Percentiles rank a stretch among this genome's conserved stretches.
Evolutionary conservation across 345 rosid genomes (phyloP).

Genomic region (Aurinia saxatilis): DNA sequence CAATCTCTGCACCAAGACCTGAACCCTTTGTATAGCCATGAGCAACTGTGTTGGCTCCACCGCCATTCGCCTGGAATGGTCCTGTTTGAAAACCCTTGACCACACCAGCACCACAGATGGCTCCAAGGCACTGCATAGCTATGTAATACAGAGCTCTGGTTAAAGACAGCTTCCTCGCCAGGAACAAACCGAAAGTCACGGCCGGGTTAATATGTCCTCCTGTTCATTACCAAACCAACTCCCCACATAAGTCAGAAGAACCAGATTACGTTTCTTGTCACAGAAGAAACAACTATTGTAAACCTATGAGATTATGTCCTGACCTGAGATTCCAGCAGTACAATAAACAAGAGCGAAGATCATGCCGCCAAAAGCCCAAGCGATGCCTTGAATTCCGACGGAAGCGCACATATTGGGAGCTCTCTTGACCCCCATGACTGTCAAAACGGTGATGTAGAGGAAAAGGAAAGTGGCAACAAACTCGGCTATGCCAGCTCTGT

Average conservation of each 20-base stretch:
- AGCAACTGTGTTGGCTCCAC: slow-evolving; percentile 56
- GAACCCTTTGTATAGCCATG: slow-evolving; percentile 62
- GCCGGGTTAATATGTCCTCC: slow-evolving; percentile 79
- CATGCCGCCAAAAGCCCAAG: slow-evolving; percentile 84
- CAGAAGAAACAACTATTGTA: background rate
- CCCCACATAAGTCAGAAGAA: too few relatives aligned
- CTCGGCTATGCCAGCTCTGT: slow-evolving; percentile 71
- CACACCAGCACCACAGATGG: slow-evolving; percentile 71
- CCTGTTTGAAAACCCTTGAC: slow-evolving; percentile 48
- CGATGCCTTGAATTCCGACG: slow-evolving; percentile 68
- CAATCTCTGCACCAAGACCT: slow-evolving; percentile 68
- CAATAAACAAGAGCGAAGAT: slow-evolving; percentile 77
- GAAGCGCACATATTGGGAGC: slow-evolving; percentile 33
- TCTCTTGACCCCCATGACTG: slow-evolving; percentile 58
- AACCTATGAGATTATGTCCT: slow-evolving; percentile 15
- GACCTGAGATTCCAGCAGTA: slow-evolving; percentile 70
- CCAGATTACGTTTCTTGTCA: background rate
- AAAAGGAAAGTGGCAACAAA: slow-evolving; percentile 59
- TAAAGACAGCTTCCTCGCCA: slow-evolving; percentile 66
- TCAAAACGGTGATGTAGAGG: slow-evolving; percentile 54
- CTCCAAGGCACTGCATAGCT: slow-evolving; percentile 64
- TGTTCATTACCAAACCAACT: slow-evolving; percentile 14
- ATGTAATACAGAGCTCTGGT: slow-evolving; percentile 60
- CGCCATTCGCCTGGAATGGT: slow-evolving; percentile 27
- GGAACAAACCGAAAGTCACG: slow-evolving; percentile 53